Conservation (phyloP, 768 basidiomycete genomes). For the Aureoboletus auriporus region DNA sequence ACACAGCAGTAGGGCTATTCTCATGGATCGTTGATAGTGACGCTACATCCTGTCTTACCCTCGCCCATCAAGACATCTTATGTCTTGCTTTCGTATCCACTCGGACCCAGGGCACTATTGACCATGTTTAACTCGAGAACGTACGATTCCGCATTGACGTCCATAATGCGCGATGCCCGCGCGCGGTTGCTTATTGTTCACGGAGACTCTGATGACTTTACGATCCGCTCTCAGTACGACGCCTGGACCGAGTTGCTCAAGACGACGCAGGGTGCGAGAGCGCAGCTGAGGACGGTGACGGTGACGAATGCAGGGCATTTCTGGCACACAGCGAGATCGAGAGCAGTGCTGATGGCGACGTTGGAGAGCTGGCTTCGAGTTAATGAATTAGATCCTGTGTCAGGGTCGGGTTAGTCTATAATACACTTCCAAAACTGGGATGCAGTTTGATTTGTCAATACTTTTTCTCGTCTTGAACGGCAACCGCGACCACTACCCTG, state of each 20-base stretch:
- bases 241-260: slow-evolving; percentile 47
- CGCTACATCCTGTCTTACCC: slow-evolving; percentile 54
- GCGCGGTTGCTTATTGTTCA: slow-evolving; percentile 60
- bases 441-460: background rate
- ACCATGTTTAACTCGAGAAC: slow-evolving; percentile 61
- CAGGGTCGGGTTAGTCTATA: too few species aligned
- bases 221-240: slow-evolving; percentile 49
- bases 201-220: slow-evolving; percentile 73
- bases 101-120: slow-evolving; percentile 61
- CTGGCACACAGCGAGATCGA: slow-evolving; percentile 45
- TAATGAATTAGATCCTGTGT: too few species aligned
- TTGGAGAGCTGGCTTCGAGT: slow-evolving; percentile 22
- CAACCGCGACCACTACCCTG: slow-evolving; percentile 28
- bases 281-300: slow-evolving; percentile 30
- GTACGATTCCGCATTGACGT: slow-evolving; percentile 50
- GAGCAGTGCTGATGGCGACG: slow-evolving; percentile 15
- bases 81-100: slow-evolving; percentile 72
- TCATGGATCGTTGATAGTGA: slow-evolving; percentile 70
- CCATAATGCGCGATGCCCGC: slow-evolving; percentile 42
- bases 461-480: slow-evolving; percentile 8
- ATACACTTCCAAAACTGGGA: slow-evolving; percentile 17
- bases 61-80: slow-evolving; percentile 54
- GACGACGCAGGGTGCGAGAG: slow-evolving; percentile 17
- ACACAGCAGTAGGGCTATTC: slow-evolving; percentile 63
- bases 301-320: slow-evolving; percentile 60